Conservation (phyloP, 805 yeast genomes). For the Kuraishia molischiana region DNA sequence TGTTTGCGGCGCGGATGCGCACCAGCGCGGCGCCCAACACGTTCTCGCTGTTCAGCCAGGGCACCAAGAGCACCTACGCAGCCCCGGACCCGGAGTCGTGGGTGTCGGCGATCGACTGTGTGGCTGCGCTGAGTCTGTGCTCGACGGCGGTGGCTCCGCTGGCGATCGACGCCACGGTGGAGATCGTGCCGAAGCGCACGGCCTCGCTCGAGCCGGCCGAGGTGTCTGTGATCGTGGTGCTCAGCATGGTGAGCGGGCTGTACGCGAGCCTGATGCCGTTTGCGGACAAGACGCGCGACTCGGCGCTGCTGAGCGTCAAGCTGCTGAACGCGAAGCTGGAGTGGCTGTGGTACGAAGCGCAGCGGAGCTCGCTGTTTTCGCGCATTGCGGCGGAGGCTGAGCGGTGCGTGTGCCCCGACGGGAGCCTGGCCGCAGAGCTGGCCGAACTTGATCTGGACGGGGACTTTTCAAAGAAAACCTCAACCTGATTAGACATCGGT, state of each 20-base stretch:
- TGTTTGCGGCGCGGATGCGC: constrained; percentile 18
- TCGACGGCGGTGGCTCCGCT: background rate
- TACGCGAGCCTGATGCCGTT: constrained; percentile 45
- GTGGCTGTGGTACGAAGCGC: constrained; percentile 46
- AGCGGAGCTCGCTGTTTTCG: constrained; percentile 18
- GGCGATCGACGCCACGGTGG: background rate
- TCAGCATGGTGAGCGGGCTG: constrained; percentile 21
- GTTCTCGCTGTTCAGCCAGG: constrained; percentile 30
- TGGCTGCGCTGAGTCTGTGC: constrained; percentile 36
- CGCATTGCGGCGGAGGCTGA: background rate
- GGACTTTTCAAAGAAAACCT: too few species aligned
- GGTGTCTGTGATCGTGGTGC: background rate
- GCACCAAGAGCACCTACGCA: constrained; percentile 27
- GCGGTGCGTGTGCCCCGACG: background rate
- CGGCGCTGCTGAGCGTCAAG: constrained; percentile 32
- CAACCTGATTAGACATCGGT: too few species aligned
- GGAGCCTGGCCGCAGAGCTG: background rate
- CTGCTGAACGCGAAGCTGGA: constrained; percentile 42
- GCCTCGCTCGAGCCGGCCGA: background rate
- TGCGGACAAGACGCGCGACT: constrained; percentile 39
- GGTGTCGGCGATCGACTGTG: constrained; percentile 45
- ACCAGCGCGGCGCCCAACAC: constrained; percentile 15
- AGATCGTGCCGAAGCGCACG: too few species aligned
- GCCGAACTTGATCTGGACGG: background rate
- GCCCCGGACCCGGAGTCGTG: constrained; percentile 39